Conservation (phyloP, 352 stramenopile species). For the Phytophthora citrophthora region DNA sequence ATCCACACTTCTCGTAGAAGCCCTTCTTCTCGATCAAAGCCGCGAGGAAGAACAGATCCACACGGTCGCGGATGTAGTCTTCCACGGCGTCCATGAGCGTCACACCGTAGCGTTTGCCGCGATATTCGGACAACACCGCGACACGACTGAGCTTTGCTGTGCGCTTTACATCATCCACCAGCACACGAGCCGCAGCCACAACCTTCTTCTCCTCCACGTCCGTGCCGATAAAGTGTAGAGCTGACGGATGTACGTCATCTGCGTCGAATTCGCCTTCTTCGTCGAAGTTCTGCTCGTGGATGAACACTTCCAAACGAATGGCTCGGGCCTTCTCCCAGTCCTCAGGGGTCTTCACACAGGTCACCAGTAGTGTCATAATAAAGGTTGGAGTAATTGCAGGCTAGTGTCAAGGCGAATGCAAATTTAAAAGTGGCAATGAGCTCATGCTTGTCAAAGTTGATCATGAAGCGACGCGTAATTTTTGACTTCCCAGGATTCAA, state of each 20-base stretch:
- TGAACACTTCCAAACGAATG: conserved; percentile 56
- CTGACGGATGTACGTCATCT: conserved; percentile 45
- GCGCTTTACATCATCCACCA: conserved; percentile 37
- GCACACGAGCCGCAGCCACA: conserved; percentile 49
- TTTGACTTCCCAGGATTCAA: conserved; percentile 3
- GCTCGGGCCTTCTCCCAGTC: conserved; percentile 45
- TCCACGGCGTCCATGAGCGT: conserved; percentile 52
- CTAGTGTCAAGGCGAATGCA: conserved; percentile 10
- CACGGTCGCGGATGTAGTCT: conserved; percentile 32
- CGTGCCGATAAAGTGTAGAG: conserved; percentile 55
- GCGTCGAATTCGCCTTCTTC: conserved; percentile 43
- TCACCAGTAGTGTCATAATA: conserved; percentile 45
- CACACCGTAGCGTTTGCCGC: conserved; percentile 55
- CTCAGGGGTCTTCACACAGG: conserved; percentile 45
- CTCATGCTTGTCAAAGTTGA: conserved; percentile 8
- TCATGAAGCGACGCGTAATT: conserved; percentile 17
- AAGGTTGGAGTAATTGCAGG: not conserved
- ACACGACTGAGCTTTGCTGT: conserved; percentile 63
- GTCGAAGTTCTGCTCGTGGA: conserved; percentile 54
- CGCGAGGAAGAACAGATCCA: conserved; percentile 42
- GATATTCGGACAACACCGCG: conserved; percentile 55
- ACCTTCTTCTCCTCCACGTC: conserved; percentile 57
- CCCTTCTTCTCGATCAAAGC: conserved; percentile 42
- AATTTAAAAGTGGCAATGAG: conserved; percentile 23
- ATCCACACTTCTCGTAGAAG: conserved; percentile 41